Conservation (phyloP, 805 yeast genomes). For the Candida gorgasii region DNA sequence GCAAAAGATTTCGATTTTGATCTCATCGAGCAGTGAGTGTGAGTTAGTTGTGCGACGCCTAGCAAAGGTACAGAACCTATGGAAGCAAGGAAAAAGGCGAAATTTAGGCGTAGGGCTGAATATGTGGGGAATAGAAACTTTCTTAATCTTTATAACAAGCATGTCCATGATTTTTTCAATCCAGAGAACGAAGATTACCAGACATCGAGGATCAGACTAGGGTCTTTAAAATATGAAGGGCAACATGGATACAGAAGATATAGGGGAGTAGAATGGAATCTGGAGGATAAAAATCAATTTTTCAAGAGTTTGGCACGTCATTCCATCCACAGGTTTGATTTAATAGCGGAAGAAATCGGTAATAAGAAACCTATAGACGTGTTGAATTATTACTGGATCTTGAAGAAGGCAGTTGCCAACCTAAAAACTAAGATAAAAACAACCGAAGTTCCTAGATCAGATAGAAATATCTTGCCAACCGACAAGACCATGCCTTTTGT, state of each 20-base stretch:
- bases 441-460: not conserved
- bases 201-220: not conserved
- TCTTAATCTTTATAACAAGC: constrained; percentile 27
- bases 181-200: not conserved
- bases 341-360: constrained; percentile 38
- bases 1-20: not conserved
- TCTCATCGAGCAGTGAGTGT: too few species aligned
- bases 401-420: constrained; percentile 28
- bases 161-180: constrained; percentile 19
- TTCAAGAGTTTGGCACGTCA: constrained; percentile 50
- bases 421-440: constrained; percentile 2
- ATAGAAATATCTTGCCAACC: not conserved
- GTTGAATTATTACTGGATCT: constrained; percentile 41
- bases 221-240: not conserved
- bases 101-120: too few species aligned
- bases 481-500: not conserved
- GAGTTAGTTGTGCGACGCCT: too few species aligned
- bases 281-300: constrained; percentile 51
- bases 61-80: too few species aligned
- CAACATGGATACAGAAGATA: constrained; percentile 10
- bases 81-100: too few species aligned
- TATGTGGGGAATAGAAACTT: constrained; percentile 32
- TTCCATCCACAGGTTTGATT: constrained; percentile 48
- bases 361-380: constrained; percentile 48
- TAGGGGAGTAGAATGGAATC: constrained; percentile 45